These are phyloP conservation scores for Paracoccidioides lutzii DNA, from an alignment of 2,329 filamentous ascomycete species.

Conservation along the genomic window DNA sequence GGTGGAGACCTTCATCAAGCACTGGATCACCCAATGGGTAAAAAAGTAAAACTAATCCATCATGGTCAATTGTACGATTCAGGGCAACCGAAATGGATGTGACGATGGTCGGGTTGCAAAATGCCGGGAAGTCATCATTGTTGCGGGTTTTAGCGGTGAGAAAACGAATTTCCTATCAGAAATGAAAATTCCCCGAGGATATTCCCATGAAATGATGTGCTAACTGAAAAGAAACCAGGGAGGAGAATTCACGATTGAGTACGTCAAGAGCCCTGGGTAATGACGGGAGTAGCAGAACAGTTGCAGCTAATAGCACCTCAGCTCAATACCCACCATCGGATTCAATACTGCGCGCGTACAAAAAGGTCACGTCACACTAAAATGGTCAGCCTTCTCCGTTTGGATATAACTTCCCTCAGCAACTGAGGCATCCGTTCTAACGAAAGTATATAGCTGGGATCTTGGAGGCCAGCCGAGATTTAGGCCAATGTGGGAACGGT, in stretches of 20 bases:
- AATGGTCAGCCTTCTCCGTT: constrained; percentile 48
- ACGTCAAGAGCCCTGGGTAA: constrained; percentile 36
- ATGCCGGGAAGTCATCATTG: constrained; percentile 93
- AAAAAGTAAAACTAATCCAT: constrained; percentile 9
- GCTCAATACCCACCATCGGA: constrained; percentile 94
- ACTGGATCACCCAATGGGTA: not conserved
- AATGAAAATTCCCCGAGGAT: not conserved
- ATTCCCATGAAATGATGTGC: not conserved
- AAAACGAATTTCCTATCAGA: constrained; percentile 10
- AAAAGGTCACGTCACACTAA: constrained; percentile 93
- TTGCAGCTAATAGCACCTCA: constrained; percentile 29
- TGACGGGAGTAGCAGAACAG: not conserved
- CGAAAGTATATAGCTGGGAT: constrained; percentile 59
- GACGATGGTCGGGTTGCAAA: constrained; percentile 96
- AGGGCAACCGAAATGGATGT: constrained; percentile 99
- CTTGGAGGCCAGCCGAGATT: constrained; percentile 93
- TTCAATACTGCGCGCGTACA: constrained; percentile 99
- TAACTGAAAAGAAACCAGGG: constrained; percentile 50
- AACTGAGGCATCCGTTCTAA: constrained; percentile 3
- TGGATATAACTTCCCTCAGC: not conserved
- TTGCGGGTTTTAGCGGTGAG: constrained; percentile 89
- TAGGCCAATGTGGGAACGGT: constrained; percentile 98
- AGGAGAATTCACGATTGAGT: constrained; percentile 98
- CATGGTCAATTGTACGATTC: constrained; percentile 9
- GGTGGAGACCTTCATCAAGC: not conserved